Conservation (phyloP, 768 basidiomycete species). For the Panellus pusillus region DNA sequence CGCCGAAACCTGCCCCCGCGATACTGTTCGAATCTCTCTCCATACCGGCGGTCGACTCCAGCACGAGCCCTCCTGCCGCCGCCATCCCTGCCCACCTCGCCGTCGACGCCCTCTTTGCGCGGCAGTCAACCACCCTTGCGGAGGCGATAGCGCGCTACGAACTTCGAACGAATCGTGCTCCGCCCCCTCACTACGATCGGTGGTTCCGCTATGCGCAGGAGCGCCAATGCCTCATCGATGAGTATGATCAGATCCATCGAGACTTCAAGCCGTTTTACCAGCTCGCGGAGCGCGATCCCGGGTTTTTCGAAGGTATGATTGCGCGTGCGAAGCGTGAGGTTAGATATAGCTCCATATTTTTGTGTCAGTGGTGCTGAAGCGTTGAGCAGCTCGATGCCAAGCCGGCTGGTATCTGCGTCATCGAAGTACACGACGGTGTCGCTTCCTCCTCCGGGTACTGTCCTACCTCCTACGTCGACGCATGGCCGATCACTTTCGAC, state of each 20-base stretch:
- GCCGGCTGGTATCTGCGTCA: not conserved
- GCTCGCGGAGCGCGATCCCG: not conserved
- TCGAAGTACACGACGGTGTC: too few species aligned
- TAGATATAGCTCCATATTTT: too few species aligned
- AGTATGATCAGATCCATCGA: not conserved
- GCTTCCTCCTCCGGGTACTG: too few species aligned
- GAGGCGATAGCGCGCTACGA: slow-evolving; percentile 2
- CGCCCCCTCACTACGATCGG: not conserved
- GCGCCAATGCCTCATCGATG: slow-evolving; percentile 2
- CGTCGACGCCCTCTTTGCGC: not conserved
- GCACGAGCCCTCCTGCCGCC: too few species aligned
- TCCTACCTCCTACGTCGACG: too few species aligned
- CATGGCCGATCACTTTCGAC: not conserved
- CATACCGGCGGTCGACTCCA: too few species aligned
- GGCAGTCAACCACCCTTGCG: not conserved
- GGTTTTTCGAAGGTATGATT: not conserved
- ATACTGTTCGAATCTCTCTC: too few species aligned
- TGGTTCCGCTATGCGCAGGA: slow-evolving; percentile 3
- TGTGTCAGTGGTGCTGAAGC: too few species aligned
- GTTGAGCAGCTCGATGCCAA: slow-evolving; percentile 3
- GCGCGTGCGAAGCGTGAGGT: too few species aligned
- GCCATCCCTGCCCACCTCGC: too few species aligned
- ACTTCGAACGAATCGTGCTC: not conserved
- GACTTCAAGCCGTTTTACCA: slow-evolving; percentile 7
- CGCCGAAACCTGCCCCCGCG: too few species aligned